These are phyloP conservation scores for Mycena pura DNA, from an alignment of 768 basidiomycete species.

Conservation along the genomic window DNA sequence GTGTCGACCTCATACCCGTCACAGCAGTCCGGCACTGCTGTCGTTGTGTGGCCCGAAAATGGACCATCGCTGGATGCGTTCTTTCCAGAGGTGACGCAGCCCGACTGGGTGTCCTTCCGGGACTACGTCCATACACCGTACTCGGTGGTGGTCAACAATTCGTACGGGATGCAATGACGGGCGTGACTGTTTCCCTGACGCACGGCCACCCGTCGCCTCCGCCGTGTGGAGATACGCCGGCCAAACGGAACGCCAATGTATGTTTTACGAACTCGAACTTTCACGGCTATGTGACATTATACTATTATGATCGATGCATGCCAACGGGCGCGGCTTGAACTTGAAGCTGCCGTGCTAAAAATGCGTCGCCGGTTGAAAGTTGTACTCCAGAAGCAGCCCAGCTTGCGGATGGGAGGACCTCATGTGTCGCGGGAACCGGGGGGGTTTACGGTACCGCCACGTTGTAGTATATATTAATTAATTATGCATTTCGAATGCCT, in stretches of 20 bases:
- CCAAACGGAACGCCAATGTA: too few species aligned
- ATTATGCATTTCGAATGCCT: too few species aligned
- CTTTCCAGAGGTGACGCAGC: conserved; percentile 28
- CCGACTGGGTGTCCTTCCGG: conserved; percentile 26
- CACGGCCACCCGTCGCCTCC: too few species aligned
- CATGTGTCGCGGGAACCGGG: too few species aligned
- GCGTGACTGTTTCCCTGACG: neutral
- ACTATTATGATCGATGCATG: conserved; percentile 2
- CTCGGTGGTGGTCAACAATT: conserved; percentile 12
- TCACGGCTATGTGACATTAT: neutral
- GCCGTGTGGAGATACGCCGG: too few species aligned
- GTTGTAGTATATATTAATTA: too few species aligned
- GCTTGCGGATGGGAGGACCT: too few species aligned
- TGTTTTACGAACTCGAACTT: neutral
- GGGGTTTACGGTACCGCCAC: too few species aligned
- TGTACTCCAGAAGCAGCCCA: conserved; percentile 1
- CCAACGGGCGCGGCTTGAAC: neutral
- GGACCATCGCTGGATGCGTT: conserved; percentile 22
- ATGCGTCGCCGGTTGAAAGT: neutral
- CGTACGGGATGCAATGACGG: conserved; percentile 21
- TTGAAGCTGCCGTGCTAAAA: neutral
- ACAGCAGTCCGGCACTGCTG: conserved; percentile 5
- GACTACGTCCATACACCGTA: conserved; percentile 27
- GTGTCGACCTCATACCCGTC: neutral
- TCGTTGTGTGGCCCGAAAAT: conserved; percentile 25